Evolutionary conservation across 2,329 filamentous ascomycete genomes (phyloP).

Genomic region (Aspergillus floridensis): DNA sequence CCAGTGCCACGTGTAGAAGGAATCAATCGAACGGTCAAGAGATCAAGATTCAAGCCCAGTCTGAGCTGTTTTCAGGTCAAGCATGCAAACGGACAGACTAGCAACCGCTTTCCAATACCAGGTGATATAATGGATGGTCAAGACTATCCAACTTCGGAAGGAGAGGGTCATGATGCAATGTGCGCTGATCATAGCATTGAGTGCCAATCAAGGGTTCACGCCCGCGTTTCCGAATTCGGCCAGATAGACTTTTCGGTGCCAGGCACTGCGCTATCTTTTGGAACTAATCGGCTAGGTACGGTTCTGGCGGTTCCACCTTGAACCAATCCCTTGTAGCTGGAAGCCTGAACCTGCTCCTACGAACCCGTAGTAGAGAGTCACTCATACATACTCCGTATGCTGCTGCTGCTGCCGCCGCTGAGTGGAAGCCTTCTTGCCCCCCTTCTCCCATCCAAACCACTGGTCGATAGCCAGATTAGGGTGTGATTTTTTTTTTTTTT

Average conservation of each 20-base stretch:
- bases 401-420: not conserved
- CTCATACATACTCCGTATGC: not conserved
- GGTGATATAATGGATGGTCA: not conserved
- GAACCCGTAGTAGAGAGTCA: no score
- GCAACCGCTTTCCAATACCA: not conserved
- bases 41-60: not conserved
- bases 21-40: not conserved
- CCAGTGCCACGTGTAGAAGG: not conserved
- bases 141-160: not conserved
- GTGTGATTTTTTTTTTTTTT: not conserved
- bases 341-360: not conserved
- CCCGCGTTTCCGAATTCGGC: constrained; percentile 16
- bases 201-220: constrained; percentile 11
- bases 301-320: constrained; percentile 8
- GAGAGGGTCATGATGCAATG: constrained; percentile 3
- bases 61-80: not conserved
- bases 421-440: not conserved
- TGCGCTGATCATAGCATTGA: not conserved
- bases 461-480: constrained; percentile 5
- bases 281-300: not conserved
- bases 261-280: constrained; percentile 10
- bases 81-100: not conserved
- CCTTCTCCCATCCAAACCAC: not conserved
- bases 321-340: constrained; percentile 10
- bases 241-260: constrained; percentile 20